Percentiles rank a stretch among this genome's conserved stretches.
Evolutionary conservation across 441 rosid species (phyloP).

Genomic region (Aleurites moluccanus): DNA sequence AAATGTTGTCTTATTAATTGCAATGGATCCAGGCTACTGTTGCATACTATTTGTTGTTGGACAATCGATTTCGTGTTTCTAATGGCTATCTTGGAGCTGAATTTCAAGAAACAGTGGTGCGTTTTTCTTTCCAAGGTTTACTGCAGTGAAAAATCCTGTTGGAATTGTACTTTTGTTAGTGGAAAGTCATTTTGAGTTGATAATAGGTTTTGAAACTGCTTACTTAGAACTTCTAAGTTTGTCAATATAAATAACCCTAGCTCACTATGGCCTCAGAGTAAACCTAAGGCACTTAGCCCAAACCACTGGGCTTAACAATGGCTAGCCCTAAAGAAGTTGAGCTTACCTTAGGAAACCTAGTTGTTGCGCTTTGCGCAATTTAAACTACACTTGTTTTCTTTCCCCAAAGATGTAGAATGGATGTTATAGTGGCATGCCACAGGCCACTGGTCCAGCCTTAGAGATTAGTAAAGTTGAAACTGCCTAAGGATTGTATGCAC

Average conservation of each 20-base stretch:
- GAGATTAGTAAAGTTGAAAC: neutral
- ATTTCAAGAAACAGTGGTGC: constrained; percentile 91
- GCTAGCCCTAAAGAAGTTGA: neutral
- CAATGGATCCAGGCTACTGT: constrained; percentile 76
- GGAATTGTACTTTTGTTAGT: neutral
- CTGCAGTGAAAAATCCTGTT: neutral
- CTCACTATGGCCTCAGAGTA: neutral
- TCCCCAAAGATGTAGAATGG: neutral
- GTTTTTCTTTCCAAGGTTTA: constrained; percentile 11
- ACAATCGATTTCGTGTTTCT: constrained; percentile 87
- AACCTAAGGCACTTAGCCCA: neutral
- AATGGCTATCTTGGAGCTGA: constrained; percentile 98
- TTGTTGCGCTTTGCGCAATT: neutral
- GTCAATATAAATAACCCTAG: neutral
- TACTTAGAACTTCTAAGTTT: neutral
- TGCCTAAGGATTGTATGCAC: neutral
- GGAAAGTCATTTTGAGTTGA: constrained; percentile 11
- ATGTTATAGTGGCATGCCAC: neutral
- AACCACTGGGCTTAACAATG: neutral
- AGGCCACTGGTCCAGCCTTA: neutral
- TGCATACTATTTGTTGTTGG: constrained; percentile 85
- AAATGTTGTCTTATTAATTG: constrained; percentile 18
- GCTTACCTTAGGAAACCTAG: no score
- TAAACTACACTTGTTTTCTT: neutral
- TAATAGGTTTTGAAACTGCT: neutral